Base-by-base conservation (phyloP, 176 grass and related monocot species). In the Panicum miliaceum region DNA sequence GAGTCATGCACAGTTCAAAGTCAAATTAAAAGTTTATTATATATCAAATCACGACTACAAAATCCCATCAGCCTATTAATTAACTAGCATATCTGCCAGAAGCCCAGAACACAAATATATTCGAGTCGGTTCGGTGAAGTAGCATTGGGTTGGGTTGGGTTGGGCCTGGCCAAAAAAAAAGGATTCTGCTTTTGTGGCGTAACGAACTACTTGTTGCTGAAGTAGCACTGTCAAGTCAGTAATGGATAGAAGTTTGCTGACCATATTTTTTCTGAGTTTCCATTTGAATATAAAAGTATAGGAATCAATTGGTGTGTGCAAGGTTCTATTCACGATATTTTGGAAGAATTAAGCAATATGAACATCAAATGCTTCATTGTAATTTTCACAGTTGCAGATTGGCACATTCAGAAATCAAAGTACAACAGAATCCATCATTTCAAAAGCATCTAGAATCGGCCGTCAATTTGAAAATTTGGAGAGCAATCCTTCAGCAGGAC, bases 71-170 rank as follows among this genome's bases (percentile, higher is more conserved):
- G 67, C 8, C 0, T n/a, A n/a, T n/a, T n/a, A 57, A 63, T 63
- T 77, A 82, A 82, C 27, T 83, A 71, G 20, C 51, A 87, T 82
- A 78, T 79, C 73, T 72, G 10, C 11, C 29, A 32, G 29, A 32
- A n/a, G n/a, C n/a, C 29, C 29, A 32, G 29, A 32, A 32, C n/a
- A n/a, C 8, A 8, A 52, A 40, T 7, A 12, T 26, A 18, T 12
- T 68, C 29, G 63, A n/a, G 13, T 14, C 5, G 34, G 86, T 73
- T 83, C 46, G 59, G 59, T 46, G 69, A 84, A 36, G 87, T 38
- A 79, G 36, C 65, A 51, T 80, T 59, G 13, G 61, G 12, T 47
- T 3, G 11, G 48, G 14, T 16, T 50, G 48, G 48, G 8, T 58
- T 23, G 68, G 12, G 78, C 69, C 46, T 16, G 47, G 20, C 14